These are phyloP conservation scores for Hirschioporus abietinus DNA, from an alignment of 768 basidiomycete genomes.

Conservation along the genomic window DNA sequence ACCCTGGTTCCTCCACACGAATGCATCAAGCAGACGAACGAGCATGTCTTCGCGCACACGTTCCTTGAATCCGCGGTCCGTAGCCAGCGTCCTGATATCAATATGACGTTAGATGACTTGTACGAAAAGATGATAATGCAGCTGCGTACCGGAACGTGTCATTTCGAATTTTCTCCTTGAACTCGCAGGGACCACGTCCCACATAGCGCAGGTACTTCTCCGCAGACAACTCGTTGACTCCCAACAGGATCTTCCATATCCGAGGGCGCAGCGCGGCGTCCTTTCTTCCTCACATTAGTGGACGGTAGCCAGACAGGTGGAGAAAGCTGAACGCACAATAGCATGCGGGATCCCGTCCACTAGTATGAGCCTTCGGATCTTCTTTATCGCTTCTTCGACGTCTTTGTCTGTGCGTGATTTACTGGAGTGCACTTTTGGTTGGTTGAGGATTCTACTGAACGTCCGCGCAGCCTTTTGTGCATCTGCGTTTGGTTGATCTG, in stretches of 20 bases:
- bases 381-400: constrained; percentile 81
- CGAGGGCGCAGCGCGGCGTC: constrained; percentile 81
- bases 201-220: constrained; percentile 76
- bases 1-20: constrained; percentile 95
- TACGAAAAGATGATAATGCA: neutral
- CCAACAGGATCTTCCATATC: constrained; percentile 92
- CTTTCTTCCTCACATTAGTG: constrained; percentile 29
- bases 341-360: constrained; percentile 86
- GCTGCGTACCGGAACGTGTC: constrained; percentile 82
- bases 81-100: constrained; percentile 76
- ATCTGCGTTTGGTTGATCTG: neutral
- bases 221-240: constrained; percentile 73
- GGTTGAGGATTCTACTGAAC: constrained; percentile 75
- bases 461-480: constrained; percentile 52
- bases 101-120: neutral
- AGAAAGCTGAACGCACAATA: constrained; percentile 41
- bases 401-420: constrained; percentile 58
- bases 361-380: constrained; percentile 79
- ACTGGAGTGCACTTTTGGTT: constrained; percentile 51
- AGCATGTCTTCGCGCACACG: constrained; percentile 96
- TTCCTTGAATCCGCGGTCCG: constrained; percentile 96
- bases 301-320: neutral
- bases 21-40: constrained; percentile 92
- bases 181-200: constrained; percentile 77
- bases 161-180: constrained; percentile 89